Base-by-base conservation (phyloP, 331 rosid genomes). In the Rhamnella rubrinervis region DNA sequence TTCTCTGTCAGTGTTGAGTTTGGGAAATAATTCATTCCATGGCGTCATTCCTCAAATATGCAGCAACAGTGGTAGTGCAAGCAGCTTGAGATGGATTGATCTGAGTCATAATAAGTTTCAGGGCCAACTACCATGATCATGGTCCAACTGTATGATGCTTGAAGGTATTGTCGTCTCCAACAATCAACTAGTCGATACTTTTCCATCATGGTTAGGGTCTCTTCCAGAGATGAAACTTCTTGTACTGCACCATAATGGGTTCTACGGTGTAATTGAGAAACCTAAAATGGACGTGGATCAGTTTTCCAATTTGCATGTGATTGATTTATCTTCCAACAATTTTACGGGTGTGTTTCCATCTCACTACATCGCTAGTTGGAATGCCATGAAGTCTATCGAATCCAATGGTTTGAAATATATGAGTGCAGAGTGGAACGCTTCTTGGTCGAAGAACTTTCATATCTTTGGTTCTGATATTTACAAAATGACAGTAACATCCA, bases 381-480 rank as follows among this genome's bases (percentile, higher is more conserved):
- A 23, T 23, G 23, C 23, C 23, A 23, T 23, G 23, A 23, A 23
- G 23, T 23, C 23, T 23, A 23, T 23, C 23, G 23, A 23, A 23
- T 23, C 23, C 23, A 23, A 23, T 23, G 23, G 23, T 23, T 23
- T 23, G 23, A 23, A 23, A 23, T 23, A 23, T 23, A 23, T 23
- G 23, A 23, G 23, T 23, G 23, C 23, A 23, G 23, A 23, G 23
- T 23, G 23, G 23, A 23, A 23, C 23, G 23, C 1, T 23, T 23
- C 23, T 23, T 23, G 2, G 23, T 1, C 23, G 23, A 23, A 23
- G 0, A 23, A 23, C 1, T 23, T 0, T 23, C 23, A 23, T 23
- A 0, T 0, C 23, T 23, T 1, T 0, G 1, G 0, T 0, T 7
- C 18, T 18, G 0, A 12, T 4, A 1, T 0, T 18, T 39, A 39